Evolutionary conservation across 768 basidiomycete species (phyloP).

Genomic region (Gyrodon lividus): DNA sequence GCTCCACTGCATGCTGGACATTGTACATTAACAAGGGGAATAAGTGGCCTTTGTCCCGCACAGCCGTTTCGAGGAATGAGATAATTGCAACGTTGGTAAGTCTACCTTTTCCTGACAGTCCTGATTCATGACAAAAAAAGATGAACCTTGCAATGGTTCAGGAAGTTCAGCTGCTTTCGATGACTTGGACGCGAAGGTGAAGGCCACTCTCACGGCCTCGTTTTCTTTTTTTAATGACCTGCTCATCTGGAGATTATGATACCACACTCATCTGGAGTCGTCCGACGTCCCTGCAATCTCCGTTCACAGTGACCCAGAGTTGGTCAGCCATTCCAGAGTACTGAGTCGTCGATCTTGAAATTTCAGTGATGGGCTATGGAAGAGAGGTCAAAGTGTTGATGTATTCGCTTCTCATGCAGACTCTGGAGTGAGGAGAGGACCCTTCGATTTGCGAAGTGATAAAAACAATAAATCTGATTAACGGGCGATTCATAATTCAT

Average conservation of each 20-base stretch:
- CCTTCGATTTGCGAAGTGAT: constrained; percentile 30
- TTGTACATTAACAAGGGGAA: constrained; percentile 15
- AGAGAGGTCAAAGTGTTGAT: constrained; percentile 2
- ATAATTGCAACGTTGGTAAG: constrained; percentile 14
- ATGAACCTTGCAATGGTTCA: constrained; percentile 16
- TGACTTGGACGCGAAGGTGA: constrained; percentile 3
- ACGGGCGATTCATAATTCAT: constrained; percentile 9
- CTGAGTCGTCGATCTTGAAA: constrained; percentile 14
- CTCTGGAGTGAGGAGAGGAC: neutral
- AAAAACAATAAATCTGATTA: constrained; percentile 16
- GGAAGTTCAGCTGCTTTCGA: constrained; percentile 4
- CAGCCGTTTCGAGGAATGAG: constrained; percentile 8
- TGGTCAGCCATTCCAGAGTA: neutral
- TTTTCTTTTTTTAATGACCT: too few relatives aligned
- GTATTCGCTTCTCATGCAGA: neutral
- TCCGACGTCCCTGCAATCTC: neutral
- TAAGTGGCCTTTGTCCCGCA: constrained; percentile 4
- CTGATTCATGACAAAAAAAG: constrained; percentile 11
- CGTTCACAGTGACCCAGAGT: neutral
- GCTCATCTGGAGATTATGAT: neutral
- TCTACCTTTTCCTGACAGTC: constrained; percentile 9
- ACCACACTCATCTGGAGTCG: neutral
- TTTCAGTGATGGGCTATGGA: constrained; percentile 30
- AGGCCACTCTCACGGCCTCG: constrained; percentile 9
- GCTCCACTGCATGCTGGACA: constrained; percentile 21